A percentile compares a stretch with the other conserved stretches of the same genome.
Conservation (phyloP, 257 asterid genomes). For the Echium plantagineum region DNA sequence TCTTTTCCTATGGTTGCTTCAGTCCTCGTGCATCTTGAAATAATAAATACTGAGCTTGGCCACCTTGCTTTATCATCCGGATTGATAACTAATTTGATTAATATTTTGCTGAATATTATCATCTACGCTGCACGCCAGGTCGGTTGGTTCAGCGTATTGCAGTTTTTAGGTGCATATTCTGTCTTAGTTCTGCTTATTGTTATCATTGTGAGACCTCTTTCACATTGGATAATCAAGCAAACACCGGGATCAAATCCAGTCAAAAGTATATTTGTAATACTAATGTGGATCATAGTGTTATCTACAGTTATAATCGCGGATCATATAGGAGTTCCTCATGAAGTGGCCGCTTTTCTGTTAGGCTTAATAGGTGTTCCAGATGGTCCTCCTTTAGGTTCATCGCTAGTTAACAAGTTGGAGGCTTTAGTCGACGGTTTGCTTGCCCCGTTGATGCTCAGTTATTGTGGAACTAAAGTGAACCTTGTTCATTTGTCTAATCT, state of each 20-base stretch:
- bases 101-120: conserved; percentile 7
- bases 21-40: conserved; percentile 63
- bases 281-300: conserved; percentile 30
- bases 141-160: too few relatives aligned
- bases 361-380: conserved; percentile 47
- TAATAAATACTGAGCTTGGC: conserved; percentile 82
- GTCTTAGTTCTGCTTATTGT: too few relatives aligned
- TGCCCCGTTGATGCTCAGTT: conserved; percentile 51
- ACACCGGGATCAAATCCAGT: conserved; percentile 57
- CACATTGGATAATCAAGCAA: conserved; percentile 30
- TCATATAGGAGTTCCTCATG: conserved; percentile 46
- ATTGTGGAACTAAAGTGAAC: conserved; percentile 50
- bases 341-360: conserved; percentile 52
- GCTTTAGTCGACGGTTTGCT: conserved; percentile 40
- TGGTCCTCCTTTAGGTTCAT: conserved; percentile 71
- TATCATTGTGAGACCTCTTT: too few relatives aligned
- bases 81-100: conserved; percentile 51
- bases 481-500: conserved; percentile 32
- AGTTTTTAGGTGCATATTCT: too few relatives aligned
- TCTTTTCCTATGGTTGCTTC: conserved; percentile 74
- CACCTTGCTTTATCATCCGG: conserved; percentile 69
- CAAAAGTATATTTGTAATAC: conserved; percentile 26
- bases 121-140: too few relatives aligned
- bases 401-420: conserved; percentile 48
- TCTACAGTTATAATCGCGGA: conserved; percentile 34